A percentile compares a stretch with the other conserved stretches of the same genome.
These are phyloP conservation scores for Suhomyces emberorum DNA, from an alignment of 805 yeast genomes.

Conservation along the genomic window DNA sequence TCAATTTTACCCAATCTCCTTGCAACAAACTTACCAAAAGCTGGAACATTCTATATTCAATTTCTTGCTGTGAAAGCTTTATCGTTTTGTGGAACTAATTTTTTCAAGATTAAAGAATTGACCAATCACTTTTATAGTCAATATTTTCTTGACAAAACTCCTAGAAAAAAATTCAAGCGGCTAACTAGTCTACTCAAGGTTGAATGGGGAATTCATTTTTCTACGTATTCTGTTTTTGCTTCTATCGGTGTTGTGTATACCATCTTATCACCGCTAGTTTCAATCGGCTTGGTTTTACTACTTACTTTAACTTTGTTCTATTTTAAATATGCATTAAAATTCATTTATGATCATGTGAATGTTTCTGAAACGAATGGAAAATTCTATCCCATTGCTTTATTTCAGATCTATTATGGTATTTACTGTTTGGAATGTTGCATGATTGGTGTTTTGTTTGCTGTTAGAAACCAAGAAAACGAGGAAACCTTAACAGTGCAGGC, in stretches of 20 bases:
- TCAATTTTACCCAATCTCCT: slow-evolving; percentile 66
- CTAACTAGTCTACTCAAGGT: slow-evolving; percentile 43
- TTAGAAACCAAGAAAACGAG: slow-evolving; percentile 45
- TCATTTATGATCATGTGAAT: slow-evolving; percentile 50
- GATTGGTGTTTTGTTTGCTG: slow-evolving; percentile 70
- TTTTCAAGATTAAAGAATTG: slow-evolving; percentile 58
- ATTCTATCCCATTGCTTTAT: slow-evolving; percentile 68
- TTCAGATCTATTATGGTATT: slow-evolving; percentile 76
- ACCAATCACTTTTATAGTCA: slow-evolving; percentile 34
- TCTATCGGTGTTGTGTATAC: slow-evolving; percentile 78
- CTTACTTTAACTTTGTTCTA: slow-evolving; percentile 54
- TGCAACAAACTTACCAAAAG: slow-evolving; percentile 78
- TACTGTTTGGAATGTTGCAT: slow-evolving; percentile 78
- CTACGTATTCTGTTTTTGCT: slow-evolving; percentile 72
- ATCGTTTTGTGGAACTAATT: slow-evolving; percentile 68
- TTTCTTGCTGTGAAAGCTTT: slow-evolving; percentile 73
- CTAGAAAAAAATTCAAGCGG: slow-evolving; percentile 52
- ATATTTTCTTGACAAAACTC: slow-evolving; percentile 49
- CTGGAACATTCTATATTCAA: slow-evolving; percentile 82
- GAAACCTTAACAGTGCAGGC: slow-evolving; percentile 48
- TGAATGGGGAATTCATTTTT: slow-evolving; percentile 77
- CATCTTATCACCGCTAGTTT: slow-evolving; percentile 74
- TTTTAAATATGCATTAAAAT: slow-evolving; percentile 65
- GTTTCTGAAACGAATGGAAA: slow-evolving; percentile 65
- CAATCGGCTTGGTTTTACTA: slow-evolving; percentile 58